phyloP scores from a whole-genome alignment of 2,329 filamentous ascomycete species.

The Pyrenophora tritici-repentis region DNA sequence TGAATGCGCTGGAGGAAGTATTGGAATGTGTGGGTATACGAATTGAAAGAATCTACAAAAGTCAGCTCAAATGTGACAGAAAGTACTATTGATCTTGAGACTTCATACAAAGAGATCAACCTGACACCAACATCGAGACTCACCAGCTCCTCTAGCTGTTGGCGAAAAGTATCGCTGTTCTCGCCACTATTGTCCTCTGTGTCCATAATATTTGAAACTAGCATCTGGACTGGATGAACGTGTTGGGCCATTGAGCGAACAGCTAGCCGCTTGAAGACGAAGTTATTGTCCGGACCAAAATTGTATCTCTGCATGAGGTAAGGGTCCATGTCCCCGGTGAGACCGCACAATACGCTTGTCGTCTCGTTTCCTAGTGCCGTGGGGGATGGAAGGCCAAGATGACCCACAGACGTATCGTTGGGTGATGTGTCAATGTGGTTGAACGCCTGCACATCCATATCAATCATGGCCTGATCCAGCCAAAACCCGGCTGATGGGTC shows the following conservation, averaged over 20 bases:
- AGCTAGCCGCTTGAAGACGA: constrained; percentile 1
- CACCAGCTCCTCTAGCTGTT: constrained; percentile 1
- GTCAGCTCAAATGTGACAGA: neutral
- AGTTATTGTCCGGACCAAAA: neutral
- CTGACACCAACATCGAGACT: constrained; percentile 1
- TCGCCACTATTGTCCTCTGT: neutral
- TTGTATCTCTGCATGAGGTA: constrained; percentile 2
- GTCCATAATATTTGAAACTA: neutral
- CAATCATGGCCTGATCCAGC: constrained; percentile 1
- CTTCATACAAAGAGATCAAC: neutral
- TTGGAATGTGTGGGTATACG: constrained; percentile 1
- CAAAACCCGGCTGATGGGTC: neutral
- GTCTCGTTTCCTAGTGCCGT: neutral
- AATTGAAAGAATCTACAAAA: neutral
- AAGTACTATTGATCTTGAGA: neutral
- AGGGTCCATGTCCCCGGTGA: constrained; percentile 1
- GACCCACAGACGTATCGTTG: neutral
- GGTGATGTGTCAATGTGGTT: neutral
- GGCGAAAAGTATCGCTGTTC: neutral
- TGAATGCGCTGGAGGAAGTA: neutral
- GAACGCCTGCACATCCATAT: neutral
- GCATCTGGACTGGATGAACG: neutral
- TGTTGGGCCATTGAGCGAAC: neutral
- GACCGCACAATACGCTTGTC: neutral
- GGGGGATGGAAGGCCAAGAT: neutral